Base-by-base conservation (phyloP, 257 asterid genomes). In the Jasminum sambac region DNA sequence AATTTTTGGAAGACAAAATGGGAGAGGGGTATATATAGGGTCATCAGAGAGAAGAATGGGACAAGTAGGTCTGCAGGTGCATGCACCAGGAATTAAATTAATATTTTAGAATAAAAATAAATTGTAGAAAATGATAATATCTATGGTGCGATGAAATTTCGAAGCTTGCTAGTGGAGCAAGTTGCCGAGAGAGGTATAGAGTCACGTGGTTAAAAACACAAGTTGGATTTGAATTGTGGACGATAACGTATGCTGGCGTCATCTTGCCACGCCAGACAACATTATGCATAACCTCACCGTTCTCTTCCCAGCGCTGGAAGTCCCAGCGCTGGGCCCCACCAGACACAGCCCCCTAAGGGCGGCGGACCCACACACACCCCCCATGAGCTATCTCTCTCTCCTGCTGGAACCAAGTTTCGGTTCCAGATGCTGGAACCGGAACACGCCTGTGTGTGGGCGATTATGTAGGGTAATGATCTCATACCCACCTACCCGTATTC, bases 121-220 rank as follows among this genome's bases (percentile, higher is more conserved):
- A n/a, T 41, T 11, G 7, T 26, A 10, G 21, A 21, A 68, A 55
- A 64, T 64, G 65, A 70, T 57, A 0, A 30, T 30, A 48, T 30
- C 11, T 9, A 19, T 38, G 81, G 77, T 82, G 82, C 89, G 24
- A 0, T 9, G 95, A 81, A 88, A 59, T 58, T 81, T 74, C 87
- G 12, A 13, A 72, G 57, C 14, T 68, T 21, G 74, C 91, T 81
- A 88, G 90, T 86, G 84, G 90, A 72, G 78, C 92, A 81, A 88
- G 72, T 84, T 55, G 91, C 17, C 60, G 64, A 25, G 39, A 37
- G 48, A 38, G 63, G 66, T 65, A 64, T 40, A 72, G 23, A 5
- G 63, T 65, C 89, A 88, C 91, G 87, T 88, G 91, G 48, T 68
- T 34, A 11, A 74, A 14, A 5, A 5, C 14, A 16, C 39, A 68